Evolutionary conservation across 257 asterid species (phyloP), one percentile per base, ranked within the genome.

Genomic region (Penstemon davidsonii): DNA sequence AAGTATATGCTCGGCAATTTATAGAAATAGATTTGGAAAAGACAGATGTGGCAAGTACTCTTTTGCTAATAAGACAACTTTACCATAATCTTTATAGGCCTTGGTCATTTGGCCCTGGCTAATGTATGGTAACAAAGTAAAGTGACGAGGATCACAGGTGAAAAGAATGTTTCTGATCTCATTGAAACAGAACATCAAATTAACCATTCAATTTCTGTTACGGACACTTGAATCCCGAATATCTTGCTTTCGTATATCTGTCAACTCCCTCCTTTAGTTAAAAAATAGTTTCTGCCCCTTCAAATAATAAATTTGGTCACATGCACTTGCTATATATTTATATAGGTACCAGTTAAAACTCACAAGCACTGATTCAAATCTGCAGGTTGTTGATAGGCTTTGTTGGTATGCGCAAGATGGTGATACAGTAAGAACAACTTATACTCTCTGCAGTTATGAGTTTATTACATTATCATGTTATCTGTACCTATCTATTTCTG

Each of bases 351-450:
- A 47, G 49, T 5, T 52, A 49, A 49, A 47, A 72, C 62, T 61
- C 38, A 68, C 59, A 68, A 55, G 55, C 50, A 57, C 61, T 55
- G 56, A 39, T 68, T 58, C 55, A 46, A 64, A 54, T 64, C 10
- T 82, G 78, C 86, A 86, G 92, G 76, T 87, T 37, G 88, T 85
- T 68, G 63, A 65, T 71, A 75, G 81, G 72, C 83, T 87, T 39
- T 73, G 75, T 65, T 85, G 92, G 89, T 87, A 87, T 47, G 88
- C 75, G 62, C 73, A 69, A 60, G 84, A 82, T 59, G 88, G 88
- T 70, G 92, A 87, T 74, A 85, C 73, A 52, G 92, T 85, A 78
- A 78, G 84, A 38, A 78, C 75, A 57, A 4, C 50, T 55, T 70
- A 49, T 43, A 54, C 61, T 54, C 52, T 25, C 51, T 67, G 66